phyloP scores from a whole-genome alignment of 1,139 yeast species.

The Hanseniaspora sp. region DNA sequence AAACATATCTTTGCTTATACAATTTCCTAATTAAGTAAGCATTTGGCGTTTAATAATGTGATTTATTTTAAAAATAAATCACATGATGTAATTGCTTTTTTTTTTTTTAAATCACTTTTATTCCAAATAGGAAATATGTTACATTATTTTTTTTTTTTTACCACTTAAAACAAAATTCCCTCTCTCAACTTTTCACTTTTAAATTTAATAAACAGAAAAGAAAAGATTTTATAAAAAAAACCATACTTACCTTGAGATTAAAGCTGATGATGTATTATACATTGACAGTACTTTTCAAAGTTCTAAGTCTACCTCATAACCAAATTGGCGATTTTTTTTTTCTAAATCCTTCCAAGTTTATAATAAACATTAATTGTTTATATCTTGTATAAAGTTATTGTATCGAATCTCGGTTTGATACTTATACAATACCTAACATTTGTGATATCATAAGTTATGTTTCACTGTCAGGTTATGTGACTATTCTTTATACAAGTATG shows the following conservation, averaged over 20 bases:
- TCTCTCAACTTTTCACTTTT: neutral
- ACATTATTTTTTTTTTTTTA: neutral
- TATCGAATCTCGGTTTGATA: neutral
- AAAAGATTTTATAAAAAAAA: neutral
- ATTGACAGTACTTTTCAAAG: conserved; percentile 8
- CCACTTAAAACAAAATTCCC: neutral
- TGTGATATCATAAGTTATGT: conserved; percentile 11
- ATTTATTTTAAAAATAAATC: too few species aligned
- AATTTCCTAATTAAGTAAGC: too few species aligned
- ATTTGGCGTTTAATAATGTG: too few species aligned
- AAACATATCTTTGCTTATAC: too few species aligned
- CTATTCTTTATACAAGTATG: neutral
- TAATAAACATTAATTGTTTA: conserved; percentile 2
- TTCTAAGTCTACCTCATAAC: neutral
- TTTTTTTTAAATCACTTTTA: neutral
- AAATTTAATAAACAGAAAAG: neutral
- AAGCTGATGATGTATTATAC: conserved; percentile 2
- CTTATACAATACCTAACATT: conserved; percentile 12
- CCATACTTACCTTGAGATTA: conserved; percentile 17
- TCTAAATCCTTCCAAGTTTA: conserved; percentile 9
- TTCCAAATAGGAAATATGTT: neutral
- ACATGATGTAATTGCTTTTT: neutral
- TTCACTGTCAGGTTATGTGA: conserved; percentile 9
- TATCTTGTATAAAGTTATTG: conserved; percentile 7
- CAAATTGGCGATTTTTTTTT: conserved; percentile 12